phyloP scores from a whole-genome alignment of 805 yeast species.

The Ogataea ganodermae region DNA sequence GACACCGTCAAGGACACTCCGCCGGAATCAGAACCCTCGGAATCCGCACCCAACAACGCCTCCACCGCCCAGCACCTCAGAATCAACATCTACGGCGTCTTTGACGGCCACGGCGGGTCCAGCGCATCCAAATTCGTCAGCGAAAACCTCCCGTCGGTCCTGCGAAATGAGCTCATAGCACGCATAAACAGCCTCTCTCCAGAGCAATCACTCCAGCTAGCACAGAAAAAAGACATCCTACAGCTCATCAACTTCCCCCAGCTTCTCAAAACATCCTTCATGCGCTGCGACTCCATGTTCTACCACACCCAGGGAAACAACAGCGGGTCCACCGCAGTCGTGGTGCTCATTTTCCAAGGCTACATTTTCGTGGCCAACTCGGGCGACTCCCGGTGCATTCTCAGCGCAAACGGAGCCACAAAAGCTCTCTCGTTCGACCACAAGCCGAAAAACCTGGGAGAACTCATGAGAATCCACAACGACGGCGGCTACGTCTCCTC shows the following conservation, averaged over 20 bases:
- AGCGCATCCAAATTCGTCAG: constrained; percentile 58
- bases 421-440: constrained; percentile 69
- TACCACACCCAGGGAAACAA: constrained; percentile 40
- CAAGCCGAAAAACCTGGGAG: constrained; percentile 61
- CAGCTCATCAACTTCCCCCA: constrained; percentile 28
- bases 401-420: constrained; percentile 53
- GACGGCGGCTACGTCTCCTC: constrained; percentile 64
- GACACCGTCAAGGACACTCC: too few species aligned
- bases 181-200: constrained; percentile 20
- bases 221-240: constrained; percentile 19
- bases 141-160: constrained; percentile 36
- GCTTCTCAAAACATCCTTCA: constrained; percentile 44
- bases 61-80: constrained; percentile 6
- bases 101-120: constrained; percentile 83
- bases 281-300: constrained; percentile 47
- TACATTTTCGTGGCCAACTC: constrained; percentile 61
- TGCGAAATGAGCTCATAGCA: constrained; percentile 22
- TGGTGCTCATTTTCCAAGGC: constrained; percentile 46
- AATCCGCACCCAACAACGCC: not conserved
- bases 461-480: constrained; percentile 54
- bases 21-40: too few species aligned
- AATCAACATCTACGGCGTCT: constrained; percentile 62
- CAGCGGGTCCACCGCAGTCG: constrained; percentile 57
- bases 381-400: constrained; percentile 74
- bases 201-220: constrained; percentile 18